Percentiles rank a stretch among this genome's conserved stretches.
These are phyloP conservation scores for Helichrysum umbraculigerum DNA, from an alignment of 129 eudicot species.

Conservation along the genomic window DNA sequence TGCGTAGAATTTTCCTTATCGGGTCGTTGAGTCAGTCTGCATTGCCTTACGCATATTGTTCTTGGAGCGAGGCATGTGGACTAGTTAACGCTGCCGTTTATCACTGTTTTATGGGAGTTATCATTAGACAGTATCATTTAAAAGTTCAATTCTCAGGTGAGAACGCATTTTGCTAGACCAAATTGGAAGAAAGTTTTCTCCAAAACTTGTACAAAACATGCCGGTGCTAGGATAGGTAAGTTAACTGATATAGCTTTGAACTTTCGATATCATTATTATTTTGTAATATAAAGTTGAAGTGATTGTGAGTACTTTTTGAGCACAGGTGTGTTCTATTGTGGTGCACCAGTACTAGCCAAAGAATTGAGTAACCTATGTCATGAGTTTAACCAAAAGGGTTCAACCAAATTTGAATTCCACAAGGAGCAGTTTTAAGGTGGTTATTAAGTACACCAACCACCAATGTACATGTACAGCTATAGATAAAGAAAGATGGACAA, in stretches of 20 bases:
- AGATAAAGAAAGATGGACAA: slow-evolving; percentile 19
- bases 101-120: background rate
- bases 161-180: slow-evolving; percentile 97
- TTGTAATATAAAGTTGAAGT: background rate
- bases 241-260: background rate
- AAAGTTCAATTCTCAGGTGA: slow-evolving; percentile 49
- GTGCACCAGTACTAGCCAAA: slow-evolving; percentile 85
- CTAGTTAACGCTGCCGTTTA: background rate
- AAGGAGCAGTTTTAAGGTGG: slow-evolving; percentile 77
- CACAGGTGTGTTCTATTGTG: slow-evolving; percentile 96
- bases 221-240: slow-evolving; percentile 92
- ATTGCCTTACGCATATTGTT: background rate
- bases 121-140: background rate
- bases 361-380: slow-evolving; percentile 73
- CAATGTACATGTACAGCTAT: slow-evolving; percentile 27
- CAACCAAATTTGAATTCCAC: slow-evolving; percentile 91
- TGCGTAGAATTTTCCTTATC: background rate
- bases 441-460: slow-evolving; percentile 1
- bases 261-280: background rate
- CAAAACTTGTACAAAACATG: slow-evolving; percentile 70
- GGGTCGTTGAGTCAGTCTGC: background rate
- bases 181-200: slow-evolving; percentile 93
- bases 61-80: background rate
- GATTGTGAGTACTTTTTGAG: background rate
- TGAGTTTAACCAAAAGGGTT: slow-evolving; percentile 79